Conservation (phyloP, 2,329 filamentous ascomycete species). For the Nemania abortiva region DNA sequence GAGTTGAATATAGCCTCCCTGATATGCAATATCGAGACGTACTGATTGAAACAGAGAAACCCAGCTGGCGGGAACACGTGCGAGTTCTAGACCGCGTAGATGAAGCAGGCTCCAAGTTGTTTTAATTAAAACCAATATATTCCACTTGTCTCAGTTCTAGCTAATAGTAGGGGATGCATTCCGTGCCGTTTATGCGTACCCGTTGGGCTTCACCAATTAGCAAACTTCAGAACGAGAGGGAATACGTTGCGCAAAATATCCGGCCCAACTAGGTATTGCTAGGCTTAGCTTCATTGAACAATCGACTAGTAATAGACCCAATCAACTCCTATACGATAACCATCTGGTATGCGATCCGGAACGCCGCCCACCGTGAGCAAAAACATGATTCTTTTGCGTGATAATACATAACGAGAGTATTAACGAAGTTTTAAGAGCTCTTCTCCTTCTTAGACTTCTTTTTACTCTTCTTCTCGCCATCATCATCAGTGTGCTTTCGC, state of each 20-base stretch:
- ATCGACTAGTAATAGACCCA: constrained; percentile 40
- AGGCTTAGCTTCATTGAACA: constrained; percentile 39
- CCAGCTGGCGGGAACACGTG: background rate
- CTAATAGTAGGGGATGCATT: background rate
- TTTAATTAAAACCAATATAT: background rate
- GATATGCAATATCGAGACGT: background rate
- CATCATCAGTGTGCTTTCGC: constrained; percentile 76
- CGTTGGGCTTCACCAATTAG: constrained; percentile 2
- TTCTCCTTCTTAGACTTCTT: constrained; percentile 75
- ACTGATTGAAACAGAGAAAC: background rate
- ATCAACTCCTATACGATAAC: constrained; percentile 47
- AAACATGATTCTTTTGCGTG: constrained; percentile 45
- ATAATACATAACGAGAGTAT: constrained; percentile 49
- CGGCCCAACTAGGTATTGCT: constrained; percentile 23
- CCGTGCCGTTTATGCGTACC: background rate
- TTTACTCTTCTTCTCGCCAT: constrained; percentile 69
- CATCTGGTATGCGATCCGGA: constrained; percentile 50
- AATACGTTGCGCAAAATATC: constrained; percentile 20
- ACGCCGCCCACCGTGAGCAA: constrained; percentile 47
- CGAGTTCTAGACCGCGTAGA: background rate
- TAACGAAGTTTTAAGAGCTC: constrained; percentile 58
- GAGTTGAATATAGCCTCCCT: background rate
- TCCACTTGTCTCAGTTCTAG: background rate
- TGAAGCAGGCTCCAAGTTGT: background rate
- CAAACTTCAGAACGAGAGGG: constrained; percentile 1